These are phyloP conservation scores for Alternaria panax DNA, from an alignment of 2,329 filamentous ascomycete genomes.

Conservation along the genomic window DNA sequence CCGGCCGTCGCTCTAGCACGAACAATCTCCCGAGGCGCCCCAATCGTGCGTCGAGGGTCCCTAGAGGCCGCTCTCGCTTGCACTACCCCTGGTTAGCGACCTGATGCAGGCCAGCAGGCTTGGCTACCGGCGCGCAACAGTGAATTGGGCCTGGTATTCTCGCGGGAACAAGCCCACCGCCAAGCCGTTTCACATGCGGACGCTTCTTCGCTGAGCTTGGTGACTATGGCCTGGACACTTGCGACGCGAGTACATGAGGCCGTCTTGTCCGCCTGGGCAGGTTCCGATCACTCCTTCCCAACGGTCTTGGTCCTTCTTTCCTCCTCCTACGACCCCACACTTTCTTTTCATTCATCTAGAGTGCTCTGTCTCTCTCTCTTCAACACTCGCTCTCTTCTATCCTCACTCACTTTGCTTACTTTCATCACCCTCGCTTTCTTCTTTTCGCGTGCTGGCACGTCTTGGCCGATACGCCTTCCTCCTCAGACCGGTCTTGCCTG, in stretches of 20 bases:
- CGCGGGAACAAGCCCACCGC: slow-evolving; percentile 39
- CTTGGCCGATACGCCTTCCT: slow-evolving; percentile 44
- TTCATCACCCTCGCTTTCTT: slow-evolving; percentile 20
- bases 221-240: slow-evolving; percentile 31
- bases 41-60: slow-evolving; percentile 24
- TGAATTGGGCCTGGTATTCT: slow-evolving; percentile 34
- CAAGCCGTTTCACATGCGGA: slow-evolving; percentile 49
- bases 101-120: slow-evolving; percentile 15
- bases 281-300: slow-evolving; percentile 11
- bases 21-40: slow-evolving; percentile 25
- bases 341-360: slow-evolving; percentile 43
- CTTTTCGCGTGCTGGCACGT: slow-evolving; percentile 49
- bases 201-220: slow-evolving; percentile 44
- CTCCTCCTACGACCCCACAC: slow-evolving; percentile 21
- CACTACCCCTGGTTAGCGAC: not conserved
- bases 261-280: slow-evolving; percentile 22
- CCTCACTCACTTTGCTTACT: slow-evolving; percentile 17
- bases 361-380: slow-evolving; percentile 25
- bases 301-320: slow-evolving; percentile 31
- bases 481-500: slow-evolving; percentile 30
- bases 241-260: slow-evolving; percentile 42
- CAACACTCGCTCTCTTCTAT: slow-evolving; percentile 23
- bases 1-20: slow-evolving; percentile 8
- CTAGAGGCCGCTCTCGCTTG: slow-evolving; percentile 4
- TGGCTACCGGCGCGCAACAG: slow-evolving; percentile 29